These are phyloP conservation scores for Senna tora DNA, from an alignment of 306 rosid species.

Conservation along the genomic window DNA sequence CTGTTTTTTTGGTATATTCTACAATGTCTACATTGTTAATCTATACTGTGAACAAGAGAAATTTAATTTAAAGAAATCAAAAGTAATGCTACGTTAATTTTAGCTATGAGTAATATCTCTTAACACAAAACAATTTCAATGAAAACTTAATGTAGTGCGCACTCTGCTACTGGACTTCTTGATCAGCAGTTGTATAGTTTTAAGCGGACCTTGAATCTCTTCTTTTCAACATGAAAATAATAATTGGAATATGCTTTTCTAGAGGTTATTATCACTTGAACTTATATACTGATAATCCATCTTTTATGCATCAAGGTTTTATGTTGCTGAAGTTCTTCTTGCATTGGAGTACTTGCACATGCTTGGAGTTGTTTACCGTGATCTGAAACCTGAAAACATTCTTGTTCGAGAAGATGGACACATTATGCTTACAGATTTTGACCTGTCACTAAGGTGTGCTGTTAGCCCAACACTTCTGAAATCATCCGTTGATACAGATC, in stretches of 20 bases:
- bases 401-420: slow-evolving; percentile 93
- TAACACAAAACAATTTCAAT: neutral
- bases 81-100: neutral
- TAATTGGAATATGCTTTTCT: neutral
- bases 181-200: neutral
- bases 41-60: neutral
- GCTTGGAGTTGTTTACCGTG: slow-evolving; percentile 92
- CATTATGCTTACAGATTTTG: slow-evolving; percentile 93
- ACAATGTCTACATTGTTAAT: neutral
- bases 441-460: slow-evolving; percentile 76
- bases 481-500: slow-evolving; percentile 57
- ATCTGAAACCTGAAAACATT: slow-evolving; percentile 86
- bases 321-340: slow-evolving; percentile 90
- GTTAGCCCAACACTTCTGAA: slow-evolving; percentile 77
- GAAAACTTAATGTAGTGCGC: neutral
- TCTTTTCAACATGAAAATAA: neutral
- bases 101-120: neutral
- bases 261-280: neutral
- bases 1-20: neutral
- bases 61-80: neutral
- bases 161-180: neutral
- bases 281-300: neutral
- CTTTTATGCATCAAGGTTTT: slow-evolving; percentile 58
- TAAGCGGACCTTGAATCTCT: neutral
- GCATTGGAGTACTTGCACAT: slow-evolving; percentile 92